Conservation (phyloP, 106 monocot species). For the Cymbidium sinense region DNA sequence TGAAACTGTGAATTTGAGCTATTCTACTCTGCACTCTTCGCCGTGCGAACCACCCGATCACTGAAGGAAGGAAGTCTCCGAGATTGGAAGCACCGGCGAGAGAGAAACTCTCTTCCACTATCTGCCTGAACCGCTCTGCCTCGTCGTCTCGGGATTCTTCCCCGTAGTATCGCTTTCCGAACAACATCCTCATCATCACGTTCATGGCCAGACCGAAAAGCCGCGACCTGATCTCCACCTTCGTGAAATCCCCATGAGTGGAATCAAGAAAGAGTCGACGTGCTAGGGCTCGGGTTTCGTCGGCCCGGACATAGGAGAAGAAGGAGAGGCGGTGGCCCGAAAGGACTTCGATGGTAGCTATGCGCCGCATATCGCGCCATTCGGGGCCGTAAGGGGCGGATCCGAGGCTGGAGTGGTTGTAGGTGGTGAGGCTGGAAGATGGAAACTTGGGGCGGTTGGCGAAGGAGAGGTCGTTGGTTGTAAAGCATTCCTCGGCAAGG, state of each 20-base stretch:
- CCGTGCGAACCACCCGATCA: slow-evolving; percentile 22
- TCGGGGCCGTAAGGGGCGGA: background rate
- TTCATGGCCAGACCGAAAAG: slow-evolving; percentile 11
- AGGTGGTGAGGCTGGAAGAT: background rate
- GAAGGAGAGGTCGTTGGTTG: background rate
- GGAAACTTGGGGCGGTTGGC: background rate
- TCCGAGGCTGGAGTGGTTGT: background rate
- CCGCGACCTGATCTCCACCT: slow-evolving; percentile 3
- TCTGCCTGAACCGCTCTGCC: slow-evolving; percentile 19
- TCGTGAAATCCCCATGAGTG: background rate
- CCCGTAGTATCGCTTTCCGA: slow-evolving; percentile 24
- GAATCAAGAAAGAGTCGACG: background rate
- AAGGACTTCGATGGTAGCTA: background rate
- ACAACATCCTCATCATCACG: slow-evolving; percentile 13
- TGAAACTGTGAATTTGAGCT: background rate
- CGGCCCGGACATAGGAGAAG: background rate
- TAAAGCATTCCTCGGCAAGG: background rate
- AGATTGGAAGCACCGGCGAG: slow-evolving; percentile 18
- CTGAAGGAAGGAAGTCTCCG: slow-evolving; percentile 29
- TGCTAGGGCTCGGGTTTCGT: background rate
- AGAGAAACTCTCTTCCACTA: slow-evolving; percentile 15
- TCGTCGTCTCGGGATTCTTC: slow-evolving; percentile 13
- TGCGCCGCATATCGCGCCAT: slow-evolving; percentile 3
- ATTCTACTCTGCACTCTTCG: slow-evolving; percentile 14
- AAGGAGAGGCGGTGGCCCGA: slow-evolving; percentile 1